Percentiles rank a stretch among this genome's conserved stretches.
phyloP scores from a whole-genome alignment of 192 early-diverging fungal genomes.

The Dissophora ornata region DNA sequence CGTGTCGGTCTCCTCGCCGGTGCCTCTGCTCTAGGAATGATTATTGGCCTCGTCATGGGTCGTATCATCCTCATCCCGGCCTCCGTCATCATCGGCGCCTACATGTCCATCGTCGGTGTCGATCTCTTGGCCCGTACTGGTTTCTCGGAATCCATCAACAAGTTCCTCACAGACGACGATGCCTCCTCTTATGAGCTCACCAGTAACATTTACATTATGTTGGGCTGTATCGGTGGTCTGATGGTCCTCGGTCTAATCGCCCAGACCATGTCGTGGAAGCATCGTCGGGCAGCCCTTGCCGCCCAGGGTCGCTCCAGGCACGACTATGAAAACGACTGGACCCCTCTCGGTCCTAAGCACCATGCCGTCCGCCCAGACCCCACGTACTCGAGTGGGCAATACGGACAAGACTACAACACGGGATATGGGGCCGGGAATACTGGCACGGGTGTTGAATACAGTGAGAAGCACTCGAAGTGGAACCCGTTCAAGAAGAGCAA shows the following conservation, averaged over 20 bases:
- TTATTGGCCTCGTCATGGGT: slow-evolving; percentile 24
- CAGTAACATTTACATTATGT: slow-evolving; percentile 45
- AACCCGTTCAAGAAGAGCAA: slow-evolving; percentile 48
- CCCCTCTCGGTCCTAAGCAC: not conserved
- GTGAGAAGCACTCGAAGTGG: slow-evolving; percentile 31
- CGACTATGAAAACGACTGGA: slow-evolving; percentile 18
- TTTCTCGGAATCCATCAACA: slow-evolving; percentile 20
- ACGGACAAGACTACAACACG: not conserved
- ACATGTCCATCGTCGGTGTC: slow-evolving; percentile 25
- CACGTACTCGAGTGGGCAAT: slow-evolving; percentile 19
- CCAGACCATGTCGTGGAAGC: slow-evolving; percentile 22
- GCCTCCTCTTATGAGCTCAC: slow-evolving; percentile 20
- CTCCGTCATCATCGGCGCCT: slow-evolving; percentile 33
- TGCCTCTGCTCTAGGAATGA: slow-evolving; percentile 8
- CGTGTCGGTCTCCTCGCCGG: slow-evolving; percentile 40
- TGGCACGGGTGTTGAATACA: not conserved
- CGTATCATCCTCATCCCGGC: slow-evolving; percentile 40
- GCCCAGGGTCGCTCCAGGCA: slow-evolving; percentile 25
- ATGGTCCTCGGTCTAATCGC: slow-evolving; percentile 1
- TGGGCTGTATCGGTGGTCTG: slow-evolving; percentile 26
- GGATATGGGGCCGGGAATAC: not conserved
- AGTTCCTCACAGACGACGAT: slow-evolving; percentile 16
- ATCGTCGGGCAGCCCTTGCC: not conserved
- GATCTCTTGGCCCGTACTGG: slow-evolving; percentile 47
- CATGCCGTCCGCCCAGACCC: slow-evolving; percentile 31